Percentiles rank a stretch among this genome's conserved stretches.
Conservation (phyloP, 371 early-diverging fungal genomes). For the Dichotomocladium elegans region DNA sequence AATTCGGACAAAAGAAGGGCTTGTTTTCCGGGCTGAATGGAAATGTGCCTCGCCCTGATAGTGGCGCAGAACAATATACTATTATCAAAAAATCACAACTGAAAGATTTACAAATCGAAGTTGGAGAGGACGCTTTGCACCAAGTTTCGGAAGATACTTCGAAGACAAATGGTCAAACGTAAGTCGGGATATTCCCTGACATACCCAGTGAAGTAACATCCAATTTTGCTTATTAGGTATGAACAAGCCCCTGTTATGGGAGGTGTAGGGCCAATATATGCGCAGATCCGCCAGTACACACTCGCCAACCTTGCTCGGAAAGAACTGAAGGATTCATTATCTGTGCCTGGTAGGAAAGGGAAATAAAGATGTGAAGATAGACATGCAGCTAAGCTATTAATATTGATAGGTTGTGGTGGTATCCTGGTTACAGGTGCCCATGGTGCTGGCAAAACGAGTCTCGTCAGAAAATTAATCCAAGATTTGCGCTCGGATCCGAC, state of each 20-base stretch:
- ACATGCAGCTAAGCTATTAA: neutral
- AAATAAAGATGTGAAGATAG: neutral
- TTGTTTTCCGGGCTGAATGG: conserved; percentile 21
- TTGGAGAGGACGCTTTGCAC: conserved; percentile 43
- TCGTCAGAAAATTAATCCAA: conserved; percentile 52
- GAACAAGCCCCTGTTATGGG: conserved; percentile 25
- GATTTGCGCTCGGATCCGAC: conserved; percentile 32
- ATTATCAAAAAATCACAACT: conserved; percentile 26
- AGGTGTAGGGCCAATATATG: conserved; percentile 41
- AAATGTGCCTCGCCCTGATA: conserved; percentile 9
- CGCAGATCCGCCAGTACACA: conserved; percentile 49
- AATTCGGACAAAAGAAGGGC: conserved; percentile 34
- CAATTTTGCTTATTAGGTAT: neutral
- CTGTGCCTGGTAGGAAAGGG: conserved; percentile 39
- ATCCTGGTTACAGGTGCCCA: conserved; percentile 76
- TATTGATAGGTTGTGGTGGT: conserved; percentile 59
- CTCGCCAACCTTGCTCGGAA: conserved; percentile 48
- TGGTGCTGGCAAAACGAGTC: conserved; percentile 85
- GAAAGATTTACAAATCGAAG: conserved; percentile 33
- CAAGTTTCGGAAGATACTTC: neutral
- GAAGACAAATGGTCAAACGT: conserved; percentile 9
- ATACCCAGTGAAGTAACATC: neutral
- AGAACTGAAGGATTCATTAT: conserved; percentile 41
- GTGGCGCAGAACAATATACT: conserved; percentile 32
- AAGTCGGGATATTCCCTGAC: neutral